A percentile compares a stretch with the other conserved stretches of the same genome.
phyloP scores from a whole-genome alignment of 23 red algal species.

The Cyanidioschyzon merolae region DNA sequence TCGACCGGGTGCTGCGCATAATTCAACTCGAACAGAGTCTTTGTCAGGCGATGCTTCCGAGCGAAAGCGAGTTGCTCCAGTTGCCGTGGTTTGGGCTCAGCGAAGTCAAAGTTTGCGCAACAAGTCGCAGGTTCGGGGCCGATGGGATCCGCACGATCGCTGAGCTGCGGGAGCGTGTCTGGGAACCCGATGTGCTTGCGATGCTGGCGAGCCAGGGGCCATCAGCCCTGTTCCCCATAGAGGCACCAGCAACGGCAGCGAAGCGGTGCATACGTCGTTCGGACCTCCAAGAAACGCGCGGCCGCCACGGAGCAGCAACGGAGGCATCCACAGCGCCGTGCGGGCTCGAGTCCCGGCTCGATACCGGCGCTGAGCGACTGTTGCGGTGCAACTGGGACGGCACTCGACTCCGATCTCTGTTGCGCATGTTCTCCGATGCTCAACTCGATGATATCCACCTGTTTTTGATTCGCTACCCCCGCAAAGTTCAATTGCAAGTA shows the following conservation, averaged over 20 bases:
- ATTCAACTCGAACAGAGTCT: constrained; percentile 4
- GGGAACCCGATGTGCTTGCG: not conserved
- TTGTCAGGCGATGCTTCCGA: constrained; percentile 9
- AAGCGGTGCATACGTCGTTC: too few relatives aligned
- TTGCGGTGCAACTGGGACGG: not conserved
- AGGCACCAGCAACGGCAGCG: not conserved
- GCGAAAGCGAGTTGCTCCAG: constrained; percentile 4
- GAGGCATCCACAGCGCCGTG: too few relatives aligned
- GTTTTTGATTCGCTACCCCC: constrained; percentile 62
- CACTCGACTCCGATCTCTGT: constrained; percentile 5
- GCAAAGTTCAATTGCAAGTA: constrained; percentile 31
- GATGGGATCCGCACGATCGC: constrained; percentile 4
- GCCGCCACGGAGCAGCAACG: too few relatives aligned
- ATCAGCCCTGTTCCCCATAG: not conserved
- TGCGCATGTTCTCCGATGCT: constrained; percentile 40
- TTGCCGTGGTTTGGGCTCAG: constrained; percentile 5
- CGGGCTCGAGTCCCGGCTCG: too few relatives aligned
- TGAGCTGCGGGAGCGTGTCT: constrained; percentile 2
- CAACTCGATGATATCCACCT: constrained; percentile 57
- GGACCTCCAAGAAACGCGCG: too few relatives aligned
- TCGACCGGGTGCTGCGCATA: constrained; percentile 2
- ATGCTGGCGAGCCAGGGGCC: not conserved
- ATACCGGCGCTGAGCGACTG: not conserved
- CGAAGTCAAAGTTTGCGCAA: not conserved
- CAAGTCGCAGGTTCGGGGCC: not conserved